A percentile compares a stretch with the other conserved stretches of the same genome.
Conservation (phyloP, 108 stramenopile species). For the Pseudonitzschia multiseries region DNA sequence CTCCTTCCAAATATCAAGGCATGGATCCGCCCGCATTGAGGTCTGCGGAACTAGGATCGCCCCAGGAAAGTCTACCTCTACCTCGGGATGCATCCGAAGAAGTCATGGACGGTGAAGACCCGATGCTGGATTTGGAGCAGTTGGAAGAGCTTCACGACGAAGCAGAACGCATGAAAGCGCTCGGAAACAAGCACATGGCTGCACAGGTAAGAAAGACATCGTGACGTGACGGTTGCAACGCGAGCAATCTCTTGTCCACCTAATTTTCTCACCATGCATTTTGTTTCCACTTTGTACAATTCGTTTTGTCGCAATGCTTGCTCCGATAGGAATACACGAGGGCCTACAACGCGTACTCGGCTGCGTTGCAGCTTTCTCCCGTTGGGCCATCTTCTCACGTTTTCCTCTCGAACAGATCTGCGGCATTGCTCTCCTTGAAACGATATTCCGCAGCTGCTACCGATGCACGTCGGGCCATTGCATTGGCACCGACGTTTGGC, state of each 20-base stretch:
- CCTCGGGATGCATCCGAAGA: not conserved
- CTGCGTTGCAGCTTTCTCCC: conserved; percentile 83
- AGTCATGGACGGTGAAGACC: conserved; percentile 58
- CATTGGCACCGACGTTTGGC: conserved; percentile 87
- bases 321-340: conserved; percentile 67
- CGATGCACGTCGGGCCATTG: conserved; percentile 81
- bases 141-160: conserved; percentile 79
- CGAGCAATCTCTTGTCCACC: too few species aligned
- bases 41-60: not conserved
- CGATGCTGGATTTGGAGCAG: conserved; percentile 75
- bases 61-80: not conserved
- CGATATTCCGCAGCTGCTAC: conserved; percentile 82
- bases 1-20: conserved; percentile 1
- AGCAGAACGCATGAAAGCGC: conserved; percentile 85
- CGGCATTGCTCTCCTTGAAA: conserved; percentile 77
- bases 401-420: conserved; percentile 84
- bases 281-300: not conserved
- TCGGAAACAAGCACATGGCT: conserved; percentile 91
- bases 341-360: conserved; percentile 88
- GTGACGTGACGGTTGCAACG: not conserved
- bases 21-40: conserved; percentile 9
- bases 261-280: not conserved
- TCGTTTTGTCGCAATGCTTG: not conserved
- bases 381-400: conserved; percentile 89
- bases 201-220: conserved; percentile 53